Percentiles rank a stretch among this genome's conserved stretches.
phyloP scores from a whole-genome alignment of 169 alveolate species.

The Plasmodium cynomolgi region DNA sequence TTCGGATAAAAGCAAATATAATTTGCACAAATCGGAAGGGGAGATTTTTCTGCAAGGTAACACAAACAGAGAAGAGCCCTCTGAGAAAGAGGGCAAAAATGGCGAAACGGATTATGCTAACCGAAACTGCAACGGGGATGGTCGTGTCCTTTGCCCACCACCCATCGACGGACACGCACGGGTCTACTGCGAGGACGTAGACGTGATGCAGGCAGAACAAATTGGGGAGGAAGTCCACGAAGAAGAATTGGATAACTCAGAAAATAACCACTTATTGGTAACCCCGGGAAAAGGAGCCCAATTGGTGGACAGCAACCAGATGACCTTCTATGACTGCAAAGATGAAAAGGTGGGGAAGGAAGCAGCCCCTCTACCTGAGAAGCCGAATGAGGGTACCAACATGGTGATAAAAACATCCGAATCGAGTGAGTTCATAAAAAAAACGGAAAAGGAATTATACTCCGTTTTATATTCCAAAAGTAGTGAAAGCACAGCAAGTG shows the following conservation, averaged over 20 bases:
- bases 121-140: background rate
- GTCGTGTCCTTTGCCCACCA: background rate
- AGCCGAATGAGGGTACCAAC: background rate
- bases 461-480: slow-evolving; percentile 72
- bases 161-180: background rate
- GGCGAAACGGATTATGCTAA: background rate
- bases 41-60: background rate
- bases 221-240: background rate
- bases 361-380: background rate
- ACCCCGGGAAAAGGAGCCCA: slow-evolving; percentile 20
- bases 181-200: slow-evolving; percentile 6
- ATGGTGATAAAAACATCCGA: background rate
- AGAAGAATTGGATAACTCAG: background rate
- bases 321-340: slow-evolving; percentile 37
- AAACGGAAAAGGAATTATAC: slow-evolving; percentile 28
- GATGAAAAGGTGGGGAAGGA: slow-evolving; percentile 11
- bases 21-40: background rate
- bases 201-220: background rate
- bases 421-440: slow-evolving; percentile 15
- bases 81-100: background rate
- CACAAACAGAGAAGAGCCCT: background rate
- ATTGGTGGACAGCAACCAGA: background rate
- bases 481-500: slow-evolving; percentile 15
- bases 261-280: slow-evolving; percentile 6
- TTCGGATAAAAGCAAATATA: background rate